Percentiles rank a stretch among this genome's conserved stretches.
These are phyloP conservation scores for Saturnispora halmiae DNA, from an alignment of 805 yeast species.

Conservation along the genomic window DNA sequence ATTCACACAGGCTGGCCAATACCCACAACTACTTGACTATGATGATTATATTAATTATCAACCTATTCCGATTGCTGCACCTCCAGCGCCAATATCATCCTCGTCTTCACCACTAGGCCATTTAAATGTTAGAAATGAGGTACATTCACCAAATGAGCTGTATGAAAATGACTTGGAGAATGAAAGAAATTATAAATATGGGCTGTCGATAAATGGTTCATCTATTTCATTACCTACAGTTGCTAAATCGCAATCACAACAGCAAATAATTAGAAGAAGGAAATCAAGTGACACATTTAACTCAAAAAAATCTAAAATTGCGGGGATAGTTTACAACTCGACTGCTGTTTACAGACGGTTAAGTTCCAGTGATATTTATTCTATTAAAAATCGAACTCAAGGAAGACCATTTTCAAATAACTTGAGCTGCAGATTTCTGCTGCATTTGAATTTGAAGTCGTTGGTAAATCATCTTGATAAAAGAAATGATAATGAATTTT, in stretches of 20 bases:
- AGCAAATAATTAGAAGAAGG: neutral
- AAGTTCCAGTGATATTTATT: slow-evolving; percentile 12
- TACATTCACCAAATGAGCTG: neutral
- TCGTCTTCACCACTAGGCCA: no score
- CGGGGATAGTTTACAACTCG: slow-evolving; percentile 23
- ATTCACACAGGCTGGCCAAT: neutral
- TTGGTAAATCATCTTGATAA: slow-evolving; percentile 23
- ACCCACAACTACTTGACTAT: neutral
- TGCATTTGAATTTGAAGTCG: slow-evolving; percentile 22
- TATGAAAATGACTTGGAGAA: neutral
- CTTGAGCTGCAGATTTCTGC: slow-evolving; percentile 23
- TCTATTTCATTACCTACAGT: no score
- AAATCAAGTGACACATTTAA: neutral
- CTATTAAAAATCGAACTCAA: slow-evolving; percentile 20
- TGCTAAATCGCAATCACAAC: no score
- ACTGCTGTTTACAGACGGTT: slow-evolving; percentile 22
- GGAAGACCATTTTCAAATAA: slow-evolving; percentile 30
- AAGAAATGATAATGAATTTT: slow-evolving; percentile 15
- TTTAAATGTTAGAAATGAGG: neutral
- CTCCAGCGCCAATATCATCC: no score
- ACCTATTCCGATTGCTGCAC: no score
- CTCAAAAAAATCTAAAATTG: slow-evolving; percentile 16
- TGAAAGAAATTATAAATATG: neutral
- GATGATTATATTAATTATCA: neutral
- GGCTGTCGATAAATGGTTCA: no score